Percentiles rank a stretch among this genome's conserved stretches.
Evolutionary conservation across 2,329 filamentous ascomycete genomes (phyloP).

Genomic region (Penicillium frequentans): DNA sequence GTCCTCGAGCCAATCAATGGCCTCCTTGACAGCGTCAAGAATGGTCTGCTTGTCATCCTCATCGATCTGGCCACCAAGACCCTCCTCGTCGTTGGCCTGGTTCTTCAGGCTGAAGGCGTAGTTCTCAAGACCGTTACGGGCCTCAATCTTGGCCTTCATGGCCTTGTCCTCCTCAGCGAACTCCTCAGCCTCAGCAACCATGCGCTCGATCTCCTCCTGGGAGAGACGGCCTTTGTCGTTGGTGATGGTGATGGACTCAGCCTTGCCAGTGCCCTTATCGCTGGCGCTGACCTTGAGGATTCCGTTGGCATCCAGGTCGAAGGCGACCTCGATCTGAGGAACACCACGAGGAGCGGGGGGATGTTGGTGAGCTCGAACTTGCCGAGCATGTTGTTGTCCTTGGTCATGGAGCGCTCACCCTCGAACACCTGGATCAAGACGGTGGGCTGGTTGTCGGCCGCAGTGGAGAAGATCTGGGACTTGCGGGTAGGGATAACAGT

Average conservation of each 20-base stretch:
- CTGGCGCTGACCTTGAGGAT: slow-evolving; percentile 94
- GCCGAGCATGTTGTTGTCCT: slow-evolving; percentile 95
- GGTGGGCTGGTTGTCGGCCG: slow-evolving; percentile 93
- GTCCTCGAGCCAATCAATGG: slow-evolving; percentile 95
- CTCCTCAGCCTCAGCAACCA: slow-evolving; percentile 98
- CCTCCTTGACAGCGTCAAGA: slow-evolving; percentile 94
- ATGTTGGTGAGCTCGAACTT: slow-evolving; percentile 98
- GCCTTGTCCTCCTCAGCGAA: slow-evolving; percentile 99
- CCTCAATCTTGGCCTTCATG: slow-evolving; percentile 93
- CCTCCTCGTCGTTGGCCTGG: slow-evolving; percentile 95
- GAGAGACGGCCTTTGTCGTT: slow-evolving; percentile 99
- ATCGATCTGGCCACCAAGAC: slow-evolving; percentile 96
- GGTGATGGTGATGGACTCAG: slow-evolving; percentile 96
- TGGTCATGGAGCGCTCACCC: slow-evolving; percentile 90
- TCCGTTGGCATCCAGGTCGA: slow-evolving; percentile 97
- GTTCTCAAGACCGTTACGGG: slow-evolving; percentile 96
- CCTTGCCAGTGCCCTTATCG: slow-evolving; percentile 98
- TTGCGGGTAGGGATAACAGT: slow-evolving; percentile 94
- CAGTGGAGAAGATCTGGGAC: slow-evolving; percentile 96
- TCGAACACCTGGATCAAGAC: slow-evolving; percentile 95
- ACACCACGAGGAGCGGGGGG: slow-evolving; percentile 93
- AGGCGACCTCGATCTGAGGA: slow-evolving; percentile 97
- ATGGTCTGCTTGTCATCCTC: slow-evolving; percentile 98
- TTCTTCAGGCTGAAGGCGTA: slow-evolving; percentile 99
- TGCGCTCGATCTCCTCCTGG: slow-evolving; percentile 97